Evolutionary conservation across 345 rosid genomes (phyloP).

Genomic region (Aurinia saxatilis): DNA sequence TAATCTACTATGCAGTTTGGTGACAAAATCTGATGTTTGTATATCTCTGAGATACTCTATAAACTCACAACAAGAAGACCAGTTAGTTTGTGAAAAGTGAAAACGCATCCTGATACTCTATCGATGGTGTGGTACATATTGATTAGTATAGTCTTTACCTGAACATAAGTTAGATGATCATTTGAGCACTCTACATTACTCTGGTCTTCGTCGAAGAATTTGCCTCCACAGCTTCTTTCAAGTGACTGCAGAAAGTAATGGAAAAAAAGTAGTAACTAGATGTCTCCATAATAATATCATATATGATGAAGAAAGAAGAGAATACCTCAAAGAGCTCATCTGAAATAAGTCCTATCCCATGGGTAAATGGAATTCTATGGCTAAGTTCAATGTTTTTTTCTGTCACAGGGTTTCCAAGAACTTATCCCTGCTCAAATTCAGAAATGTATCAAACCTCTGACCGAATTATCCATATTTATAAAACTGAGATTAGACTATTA

Average conservation of each 20-base stretch:
- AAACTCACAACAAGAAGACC: background rate
- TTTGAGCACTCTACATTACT: slow-evolving; percentile 24
- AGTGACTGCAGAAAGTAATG: slow-evolving; percentile 7
- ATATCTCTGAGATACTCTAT: slow-evolving; percentile 20
- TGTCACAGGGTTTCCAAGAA: slow-evolving; percentile 23
- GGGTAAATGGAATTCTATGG: slow-evolving; percentile 11
- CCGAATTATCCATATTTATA: background rate
- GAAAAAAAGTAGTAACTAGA: background rate
- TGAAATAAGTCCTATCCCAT: slow-evolving; percentile 26
- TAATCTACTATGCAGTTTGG: slow-evolving; percentile 23
- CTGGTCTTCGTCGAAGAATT: slow-evolving; percentile 14
- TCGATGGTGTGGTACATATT: background rate
- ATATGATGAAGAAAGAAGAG: background rate
- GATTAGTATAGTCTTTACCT: background rate
- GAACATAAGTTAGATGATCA: slow-evolving; percentile 1
- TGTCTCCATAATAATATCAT: background rate
- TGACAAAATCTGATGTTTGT: slow-evolving; percentile 7
- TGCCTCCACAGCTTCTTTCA: slow-evolving; percentile 14
- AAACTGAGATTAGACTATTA: background rate
- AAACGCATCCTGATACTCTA: too few relatives aligned
- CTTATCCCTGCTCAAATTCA: slow-evolving; percentile 19
- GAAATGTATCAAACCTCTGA: background rate
- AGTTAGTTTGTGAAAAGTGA: background rate
- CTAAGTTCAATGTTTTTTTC: background rate
- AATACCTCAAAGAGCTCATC: slow-evolving; percentile 22